These are phyloP conservation scores for Boletus reticulatus DNA, from an alignment of 768 basidiomycete genomes.

Conservation along the genomic window DNA sequence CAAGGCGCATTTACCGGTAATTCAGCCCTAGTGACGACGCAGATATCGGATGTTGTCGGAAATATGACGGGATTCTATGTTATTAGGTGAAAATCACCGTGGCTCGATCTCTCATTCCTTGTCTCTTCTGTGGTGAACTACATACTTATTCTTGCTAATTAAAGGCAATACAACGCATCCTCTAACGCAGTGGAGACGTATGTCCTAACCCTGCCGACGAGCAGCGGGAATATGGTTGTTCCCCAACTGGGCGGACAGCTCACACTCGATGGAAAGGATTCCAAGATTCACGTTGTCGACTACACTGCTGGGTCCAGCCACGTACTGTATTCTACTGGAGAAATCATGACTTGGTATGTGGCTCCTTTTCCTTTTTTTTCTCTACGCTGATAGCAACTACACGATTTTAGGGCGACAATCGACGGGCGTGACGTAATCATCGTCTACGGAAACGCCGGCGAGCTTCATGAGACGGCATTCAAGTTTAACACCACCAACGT, in stretches of 20 bases:
- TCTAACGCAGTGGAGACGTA: conserved; percentile 26
- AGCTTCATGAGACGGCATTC: conserved; percentile 51
- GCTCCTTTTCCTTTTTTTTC: background rate
- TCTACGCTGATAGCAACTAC: background rate
- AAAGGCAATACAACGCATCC: conserved; percentile 13
- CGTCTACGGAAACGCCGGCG: conserved; percentile 45
- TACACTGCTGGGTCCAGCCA: conserved; percentile 44
- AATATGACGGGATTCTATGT: conserved; percentile 47
- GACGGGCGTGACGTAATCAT: conserved; percentile 47
- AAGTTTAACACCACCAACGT: conserved; percentile 28
- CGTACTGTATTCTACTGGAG: conserved; percentile 47
- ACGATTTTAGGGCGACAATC: conserved; percentile 41
- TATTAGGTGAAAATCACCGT: conserved; percentile 21
- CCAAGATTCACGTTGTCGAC: conserved; percentile 51
- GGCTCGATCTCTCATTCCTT: background rate
- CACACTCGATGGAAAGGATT: conserved; percentile 48
- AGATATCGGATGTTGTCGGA: conserved; percentile 46
- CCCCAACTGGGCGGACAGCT: conserved; percentile 45
- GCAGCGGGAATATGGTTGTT: conserved; percentile 40
- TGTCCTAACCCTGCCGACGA: conserved; percentile 43
- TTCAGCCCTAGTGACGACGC: conserved; percentile 47
- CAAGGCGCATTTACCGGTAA: conserved; percentile 50
- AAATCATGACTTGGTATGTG: conserved; percentile 47
- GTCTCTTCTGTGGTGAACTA: background rate
- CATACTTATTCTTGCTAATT: conserved; percentile 1